These are phyloP conservation scores for Danielia reshetovae DNA, from an alignment of 805 yeast genomes.

Conservation along the genomic window DNA sequence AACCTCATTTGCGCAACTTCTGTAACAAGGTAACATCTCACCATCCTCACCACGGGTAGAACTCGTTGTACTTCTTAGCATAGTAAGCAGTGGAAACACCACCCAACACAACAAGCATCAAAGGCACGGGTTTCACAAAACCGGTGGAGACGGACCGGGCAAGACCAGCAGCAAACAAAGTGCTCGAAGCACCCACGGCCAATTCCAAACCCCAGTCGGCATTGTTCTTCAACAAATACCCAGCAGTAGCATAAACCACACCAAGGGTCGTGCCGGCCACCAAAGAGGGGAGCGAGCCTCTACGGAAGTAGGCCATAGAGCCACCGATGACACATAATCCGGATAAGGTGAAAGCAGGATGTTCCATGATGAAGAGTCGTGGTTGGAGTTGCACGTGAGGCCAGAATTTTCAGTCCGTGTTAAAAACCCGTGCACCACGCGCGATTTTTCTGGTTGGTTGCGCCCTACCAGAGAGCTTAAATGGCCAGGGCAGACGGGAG, in stretches of 20 bases:
- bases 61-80: slow-evolving; percentile 69
- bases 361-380: slow-evolving; percentile 58
- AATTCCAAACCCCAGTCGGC: slow-evolving; percentile 77
- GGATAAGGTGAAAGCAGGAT: slow-evolving; percentile 69
- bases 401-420: too few species aligned
- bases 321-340: slow-evolving; percentile 71
- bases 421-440: too few species aligned
- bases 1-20: too few species aligned
- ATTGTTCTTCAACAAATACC: slow-evolving; percentile 69
- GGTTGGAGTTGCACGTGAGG: too few species aligned
- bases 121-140: slow-evolving; percentile 73
- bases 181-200: slow-evolving; percentile 67
- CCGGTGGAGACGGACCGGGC: slow-evolving; percentile 59
- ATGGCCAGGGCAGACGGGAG: too few species aligned
- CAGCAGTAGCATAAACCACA: slow-evolving; percentile 60
- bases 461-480: too few species aligned
- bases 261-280: slow-evolving; percentile 68
- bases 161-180: slow-evolving; percentile 69
- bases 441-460: too few species aligned
- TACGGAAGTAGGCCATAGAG: slow-evolving; percentile 58
- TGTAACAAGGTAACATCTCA: too few species aligned
- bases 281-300: slow-evolving; percentile 75
- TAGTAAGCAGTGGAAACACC: slow-evolving; percentile 63
- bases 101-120: slow-evolving; percentile 61
- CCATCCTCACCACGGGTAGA: slow-evolving; percentile 37